Base-by-base conservation (phyloP, 768 basidiomycete species). In the Chlorophyllum brunneum region DNA sequence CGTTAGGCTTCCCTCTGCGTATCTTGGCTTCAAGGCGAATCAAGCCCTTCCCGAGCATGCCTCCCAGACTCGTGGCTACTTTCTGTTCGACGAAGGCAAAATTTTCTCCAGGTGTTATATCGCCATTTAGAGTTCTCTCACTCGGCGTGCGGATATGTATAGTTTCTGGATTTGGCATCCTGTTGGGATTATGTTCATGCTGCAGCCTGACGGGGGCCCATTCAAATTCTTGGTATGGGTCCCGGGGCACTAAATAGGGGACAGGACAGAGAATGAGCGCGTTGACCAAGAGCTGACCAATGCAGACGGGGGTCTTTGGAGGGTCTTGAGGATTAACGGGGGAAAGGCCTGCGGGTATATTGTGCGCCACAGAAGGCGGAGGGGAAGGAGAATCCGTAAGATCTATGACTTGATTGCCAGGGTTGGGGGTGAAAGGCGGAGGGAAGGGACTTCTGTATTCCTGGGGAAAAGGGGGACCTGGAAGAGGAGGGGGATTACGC, bases 11-110 rank as follows among this genome's bases (percentile, higher is more conserved):
- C 24, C 81, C 82, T 67, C 82, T 83, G 56, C 80, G 77, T 52
- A 88, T 80, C 71, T 85, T 86, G 34, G 84, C 86, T 63, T 91
- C 90, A 49, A 92, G 69, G 39, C 88, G 79, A 60, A 92, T 89
- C 46, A 92, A 74, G 47, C 90, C 90, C 59, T 87, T 89, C 13
- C 86, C 85, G 47, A 95, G 71, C 84, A 95, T 86, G 6, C 88
- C 88, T 0, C 88, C 91, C 24, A 95, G 70, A 38, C 81, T 71
- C 30, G 81, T 82, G 4, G 90, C 89, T 26, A 89, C 86, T 61
- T 86, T 91, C 66, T 92, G 90, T 63, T 94, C 92, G 26, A 94
- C 80, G 16, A 95, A 85, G 4, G 79, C 92, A 58, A 95, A 95
- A 11, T 72, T 73, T 45, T 93, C 88, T 2, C 83, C 83, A 5